These are phyloP conservation scores for Rosa hybrid DNA, from an alignment of 331 rosid genomes.

Conservation along the genomic window DNA sequence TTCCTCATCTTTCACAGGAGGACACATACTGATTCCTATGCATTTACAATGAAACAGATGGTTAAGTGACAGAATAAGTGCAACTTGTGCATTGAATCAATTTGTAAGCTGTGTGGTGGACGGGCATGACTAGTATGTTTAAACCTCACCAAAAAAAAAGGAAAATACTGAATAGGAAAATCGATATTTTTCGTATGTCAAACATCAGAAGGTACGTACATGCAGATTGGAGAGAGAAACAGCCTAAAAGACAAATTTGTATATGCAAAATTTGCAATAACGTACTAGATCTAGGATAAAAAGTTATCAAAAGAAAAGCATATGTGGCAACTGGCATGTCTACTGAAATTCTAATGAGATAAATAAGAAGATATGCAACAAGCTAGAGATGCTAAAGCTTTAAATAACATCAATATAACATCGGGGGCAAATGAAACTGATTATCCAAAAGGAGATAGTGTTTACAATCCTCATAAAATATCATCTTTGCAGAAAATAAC, in stretches of 20 bases:
- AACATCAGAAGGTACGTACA: slow-evolving; percentile 4
- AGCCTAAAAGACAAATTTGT: not conserved
- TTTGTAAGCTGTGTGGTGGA: not conserved
- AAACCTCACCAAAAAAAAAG: not conserved
- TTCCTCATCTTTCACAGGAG: slow-evolving; percentile 20
- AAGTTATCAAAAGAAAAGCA: not conserved
- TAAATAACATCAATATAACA: not conserved
- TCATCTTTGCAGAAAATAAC: not conserved
- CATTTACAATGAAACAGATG: not conserved
- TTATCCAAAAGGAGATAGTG: not conserved
- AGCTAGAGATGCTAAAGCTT: not conserved
- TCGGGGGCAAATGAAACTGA: not conserved
- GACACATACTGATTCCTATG: not conserved
- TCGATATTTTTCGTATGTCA: not conserved
- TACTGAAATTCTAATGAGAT: not conserved
- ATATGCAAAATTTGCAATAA: not conserved
- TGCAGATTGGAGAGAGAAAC: not conserved
- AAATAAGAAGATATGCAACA: not conserved
- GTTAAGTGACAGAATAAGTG: not conserved
- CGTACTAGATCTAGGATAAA: not conserved
- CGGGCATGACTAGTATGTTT: not conserved
- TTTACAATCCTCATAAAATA: not conserved
- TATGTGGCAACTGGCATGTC: not conserved
- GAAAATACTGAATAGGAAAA: not conserved
- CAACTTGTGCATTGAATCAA: not conserved